Percentiles rank a stretch among this genome's conserved stretches.
Conservation (phyloP, 2,329 filamentous ascomycete genomes). For the Exserohilum rostratum region DNA sequence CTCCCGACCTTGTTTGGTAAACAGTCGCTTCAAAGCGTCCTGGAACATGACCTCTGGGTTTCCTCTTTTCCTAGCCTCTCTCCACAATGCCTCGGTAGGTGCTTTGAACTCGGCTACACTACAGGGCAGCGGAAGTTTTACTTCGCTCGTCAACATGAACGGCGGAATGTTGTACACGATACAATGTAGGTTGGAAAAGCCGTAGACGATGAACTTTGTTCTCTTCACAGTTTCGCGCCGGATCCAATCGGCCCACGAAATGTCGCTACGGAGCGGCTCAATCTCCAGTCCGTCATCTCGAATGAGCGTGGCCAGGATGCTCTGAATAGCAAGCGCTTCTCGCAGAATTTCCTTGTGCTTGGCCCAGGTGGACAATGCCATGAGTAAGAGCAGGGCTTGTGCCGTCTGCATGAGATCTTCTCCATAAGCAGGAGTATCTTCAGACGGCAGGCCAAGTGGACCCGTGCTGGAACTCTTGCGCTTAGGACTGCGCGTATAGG, state of each 20-base stretch:
- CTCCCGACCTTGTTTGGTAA: conserved; percentile 40
- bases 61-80: conserved; percentile 37
- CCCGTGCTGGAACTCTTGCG: conserved; percentile 29
- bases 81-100: conserved; percentile 58
- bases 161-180: conserved; percentile 68
- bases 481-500: conserved; percentile 20
- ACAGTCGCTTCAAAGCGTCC: conserved; percentile 42
- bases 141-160: conserved; percentile 61
- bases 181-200: conserved; percentile 65
- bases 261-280: conserved; percentile 62
- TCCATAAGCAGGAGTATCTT: conserved; percentile 20
- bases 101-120: conserved; percentile 63
- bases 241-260: conserved; percentile 62
- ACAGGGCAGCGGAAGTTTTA: conserved; percentile 61
- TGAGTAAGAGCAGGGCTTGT: conserved; percentile 67
- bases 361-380: conserved; percentile 66
- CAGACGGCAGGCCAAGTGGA: conserved; percentile 36
- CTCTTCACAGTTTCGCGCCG: conserved; percentile 59
- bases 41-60: conserved; percentile 38
- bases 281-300: conserved; percentile 60
- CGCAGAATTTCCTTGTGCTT: conserved; percentile 62
- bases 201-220: conserved; percentile 63
- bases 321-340: conserved; percentile 63
- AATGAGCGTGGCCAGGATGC: conserved; percentile 61
- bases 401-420: conserved; percentile 65